phyloP scores from a whole-genome alignment of 129 eudicot species.

The Flaveria linearis region DNA sequence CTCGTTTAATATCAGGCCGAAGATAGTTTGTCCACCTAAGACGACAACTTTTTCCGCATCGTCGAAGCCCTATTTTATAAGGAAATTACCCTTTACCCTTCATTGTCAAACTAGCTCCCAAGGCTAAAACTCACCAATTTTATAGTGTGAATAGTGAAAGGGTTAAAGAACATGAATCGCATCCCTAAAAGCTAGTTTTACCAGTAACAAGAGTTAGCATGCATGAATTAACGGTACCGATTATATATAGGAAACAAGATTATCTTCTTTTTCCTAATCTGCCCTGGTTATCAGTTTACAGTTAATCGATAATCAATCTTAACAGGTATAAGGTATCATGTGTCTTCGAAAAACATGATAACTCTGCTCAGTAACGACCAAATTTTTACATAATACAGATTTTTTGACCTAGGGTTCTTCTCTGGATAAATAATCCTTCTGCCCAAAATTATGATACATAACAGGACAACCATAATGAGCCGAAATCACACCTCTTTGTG shows the following conservation, averaged over 20 bases:
- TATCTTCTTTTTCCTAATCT: not conserved
- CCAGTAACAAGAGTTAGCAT: not conserved
- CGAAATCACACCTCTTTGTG: slow-evolving; percentile 20
- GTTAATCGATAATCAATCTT: not conserved
- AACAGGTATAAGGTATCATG: slow-evolving; percentile 3
- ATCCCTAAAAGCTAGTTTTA: not conserved
- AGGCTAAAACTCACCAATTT: slow-evolving; percentile 8
- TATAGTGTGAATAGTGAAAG: not conserved
- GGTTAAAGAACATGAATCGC: not conserved
- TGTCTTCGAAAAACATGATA: not conserved
- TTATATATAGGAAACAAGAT: not conserved
- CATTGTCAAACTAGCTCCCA: slow-evolving; percentile 2
- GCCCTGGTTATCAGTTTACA: slow-evolving; percentile 5
- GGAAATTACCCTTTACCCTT: slow-evolving; percentile 1
- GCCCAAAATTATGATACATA: slow-evolving; percentile 23
- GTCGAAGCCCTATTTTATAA: slow-evolving; percentile 54
- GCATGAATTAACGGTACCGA: not conserved
- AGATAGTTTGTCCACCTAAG: slow-evolving; percentile 93
- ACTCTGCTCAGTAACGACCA: not conserved
- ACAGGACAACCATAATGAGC: slow-evolving; percentile 18
- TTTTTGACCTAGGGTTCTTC: slow-evolving; percentile 16
- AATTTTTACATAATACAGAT: slow-evolving; percentile 1
- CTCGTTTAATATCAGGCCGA: slow-evolving; percentile 86
- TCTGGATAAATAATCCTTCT: slow-evolving; percentile 15
- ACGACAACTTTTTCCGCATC: slow-evolving; percentile 95